Percentiles rank a stretch among this genome's conserved stretches.
Evolutionary conservation across 2,329 filamentous ascomycete genomes (phyloP).

Genomic region (Coniochaeta ligniaria): DNA sequence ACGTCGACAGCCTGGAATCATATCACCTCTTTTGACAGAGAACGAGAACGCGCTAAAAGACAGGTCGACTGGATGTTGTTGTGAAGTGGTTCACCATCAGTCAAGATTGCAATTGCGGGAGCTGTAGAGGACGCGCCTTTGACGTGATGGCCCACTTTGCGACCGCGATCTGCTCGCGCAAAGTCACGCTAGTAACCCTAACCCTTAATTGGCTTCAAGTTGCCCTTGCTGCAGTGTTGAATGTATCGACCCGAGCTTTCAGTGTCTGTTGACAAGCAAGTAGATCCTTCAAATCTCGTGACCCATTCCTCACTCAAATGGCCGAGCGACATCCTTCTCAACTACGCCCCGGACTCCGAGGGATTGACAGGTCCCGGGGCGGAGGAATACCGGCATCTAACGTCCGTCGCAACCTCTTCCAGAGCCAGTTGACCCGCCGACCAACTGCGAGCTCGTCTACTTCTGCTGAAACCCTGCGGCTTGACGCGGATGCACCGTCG

Average conservation of each 20-base stretch:
- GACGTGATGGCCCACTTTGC: not conserved
- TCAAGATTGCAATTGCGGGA: not conserved
- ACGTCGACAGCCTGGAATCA: not conserved
- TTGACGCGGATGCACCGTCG: slow-evolving; percentile 38
- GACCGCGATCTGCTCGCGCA: not conserved
- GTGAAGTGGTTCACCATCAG: not conserved
- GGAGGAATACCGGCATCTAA: slow-evolving; percentile 11
- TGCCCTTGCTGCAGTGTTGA: not conserved
- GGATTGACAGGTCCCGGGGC: slow-evolving; percentile 8
- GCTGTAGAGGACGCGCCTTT: not conserved
- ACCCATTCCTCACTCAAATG: not conserved
- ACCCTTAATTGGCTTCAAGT: not conserved
- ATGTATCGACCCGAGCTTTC: not conserved
- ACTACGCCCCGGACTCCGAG: not conserved
- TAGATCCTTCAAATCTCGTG: no score
- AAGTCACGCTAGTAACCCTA: not conserved
- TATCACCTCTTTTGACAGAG: not conserved
- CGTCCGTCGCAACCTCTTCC: slow-evolving; percentile 52
- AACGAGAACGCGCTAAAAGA: not conserved
- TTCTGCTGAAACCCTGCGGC: slow-evolving; percentile 38
- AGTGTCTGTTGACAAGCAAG: not conserved
- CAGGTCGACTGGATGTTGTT: not conserved
- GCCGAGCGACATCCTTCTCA: not conserved
- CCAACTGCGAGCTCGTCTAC: slow-evolving; percentile 36
- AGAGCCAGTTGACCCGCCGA: slow-evolving; percentile 49